Evolutionary conservation across 2,329 filamentous ascomycete genomes (phyloP).

Genomic region (Hortaea werneckii): DNA sequence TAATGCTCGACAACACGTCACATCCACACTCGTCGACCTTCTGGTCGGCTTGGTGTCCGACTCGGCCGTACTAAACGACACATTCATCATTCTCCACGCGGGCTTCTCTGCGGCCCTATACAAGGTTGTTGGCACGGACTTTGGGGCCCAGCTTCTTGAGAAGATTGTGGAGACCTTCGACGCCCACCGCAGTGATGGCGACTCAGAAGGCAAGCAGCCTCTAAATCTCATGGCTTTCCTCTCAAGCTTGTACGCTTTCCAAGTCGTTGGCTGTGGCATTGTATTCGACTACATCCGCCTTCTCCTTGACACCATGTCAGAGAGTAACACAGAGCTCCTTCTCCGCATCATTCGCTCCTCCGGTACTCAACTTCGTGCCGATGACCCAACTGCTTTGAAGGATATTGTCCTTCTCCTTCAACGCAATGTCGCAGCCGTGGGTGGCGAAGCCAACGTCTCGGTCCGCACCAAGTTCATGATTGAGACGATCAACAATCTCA

Average conservation of each 20-base stretch:
- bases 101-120: slow-evolving; percentile 84
- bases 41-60: slow-evolving; percentile 73
- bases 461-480: slow-evolving; percentile 96
- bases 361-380: slow-evolving; percentile 73
- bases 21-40: slow-evolving; percentile 65
- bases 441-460: slow-evolving; percentile 63
- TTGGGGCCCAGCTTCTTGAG: slow-evolving; percentile 79
- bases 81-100: slow-evolving; percentile 80
- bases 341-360: slow-evolving; percentile 72
- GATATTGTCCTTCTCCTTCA: slow-evolving; percentile 77
- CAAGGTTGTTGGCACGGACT: slow-evolving; percentile 76
- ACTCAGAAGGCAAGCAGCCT: slow-evolving; percentile 47
- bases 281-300: slow-evolving; percentile 85
- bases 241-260: slow-evolving; percentile 83
- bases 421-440: slow-evolving; percentile 55
- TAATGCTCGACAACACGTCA: slow-evolving; percentile 81
- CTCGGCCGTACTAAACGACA: slow-evolving; percentile 67
- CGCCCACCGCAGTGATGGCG: slow-evolving; percentile 17
- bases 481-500: slow-evolving; percentile 86
- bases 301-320: slow-evolving; percentile 64
- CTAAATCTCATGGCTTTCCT: slow-evolving; percentile 75
- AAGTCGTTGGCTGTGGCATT: slow-evolving; percentile 70
- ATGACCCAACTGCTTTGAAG: slow-evolving; percentile 80
- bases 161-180: slow-evolving; percentile 67
- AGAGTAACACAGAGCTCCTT: slow-evolving; percentile 79